Evolutionary conservation across 192 early-diverging fungal species (phyloP), one percentile per base, ranked within the genome.

Genomic region (Coemansia sp.): DNA sequence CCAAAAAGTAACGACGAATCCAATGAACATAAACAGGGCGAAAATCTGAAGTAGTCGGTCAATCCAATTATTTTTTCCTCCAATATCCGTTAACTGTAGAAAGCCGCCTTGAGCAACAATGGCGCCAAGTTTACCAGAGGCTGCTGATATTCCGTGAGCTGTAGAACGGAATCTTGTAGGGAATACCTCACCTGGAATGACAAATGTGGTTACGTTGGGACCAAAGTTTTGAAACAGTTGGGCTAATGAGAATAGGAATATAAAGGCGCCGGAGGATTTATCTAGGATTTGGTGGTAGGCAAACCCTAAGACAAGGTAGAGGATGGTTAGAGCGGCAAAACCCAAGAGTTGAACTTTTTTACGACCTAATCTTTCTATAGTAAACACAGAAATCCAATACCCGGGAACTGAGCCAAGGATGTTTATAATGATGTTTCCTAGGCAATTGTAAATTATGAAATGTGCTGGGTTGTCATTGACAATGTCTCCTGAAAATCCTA

Each of bases 211-310:
- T 9, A 83, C 56, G 72, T 97, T 97, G 47, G 94, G 94, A 20
- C 94, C 94, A 77, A 91, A 97, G 77, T 97, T 92, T 78, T 89
- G 89, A 77, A 94, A 90, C 54, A 91, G 64, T 50, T 86, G 82
- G 0, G 85, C 80, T 9, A 78, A 37, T 0, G 79, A 67, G 58
- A 80, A 88, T 18, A 88, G 46, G n/a, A 85, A 73, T 15, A 85
- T 80, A 52, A 85, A 88, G 6, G 80, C 77, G 5, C 61, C 78
- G 0, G 47, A 26, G 0, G 84, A 86, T 35, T 48, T 63, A 47
- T 58, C 65, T 24, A 79, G 46, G 36, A 89, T 86, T 33, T 67
- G 49, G 36, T 85, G 50, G 57, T 89, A 87, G 13, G 50, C 84
- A 50, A 89, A 87, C 5, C 87, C 85, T 17, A 88, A 55, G 15